A percentile compares a stretch with the other conserved stretches of the same genome.
phyloP scores from a whole-genome alignment of 1,139 yeast species.

The Geotrichum macrosporum region DNA sequence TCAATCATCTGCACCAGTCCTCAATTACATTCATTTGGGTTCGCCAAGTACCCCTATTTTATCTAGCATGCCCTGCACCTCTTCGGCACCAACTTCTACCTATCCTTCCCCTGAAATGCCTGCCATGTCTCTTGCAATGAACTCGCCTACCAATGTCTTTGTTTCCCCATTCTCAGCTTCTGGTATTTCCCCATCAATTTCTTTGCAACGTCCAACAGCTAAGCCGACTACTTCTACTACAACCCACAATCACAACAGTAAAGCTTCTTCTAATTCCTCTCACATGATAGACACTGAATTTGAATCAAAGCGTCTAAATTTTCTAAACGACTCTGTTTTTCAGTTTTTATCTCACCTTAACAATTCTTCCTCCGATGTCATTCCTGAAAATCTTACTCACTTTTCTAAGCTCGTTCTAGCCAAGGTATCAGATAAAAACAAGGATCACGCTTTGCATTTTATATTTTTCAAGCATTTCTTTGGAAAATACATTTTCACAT shows the following conservation, averaged over 20 bases:
- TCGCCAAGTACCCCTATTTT: slow-evolving; percentile 15
- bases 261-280: slow-evolving; percentile 13
- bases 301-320: slow-evolving; percentile 23
- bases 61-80: slow-evolving; percentile 10
- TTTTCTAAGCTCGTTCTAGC: slow-evolving; percentile 27
- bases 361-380: slow-evolving; percentile 26
- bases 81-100: slow-evolving; percentile 28
- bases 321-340: slow-evolving; percentile 24
- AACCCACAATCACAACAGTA: slow-evolving; percentile 9
- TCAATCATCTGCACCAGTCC: slow-evolving; percentile 13
- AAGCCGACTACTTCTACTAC: slow-evolving; percentile 10
- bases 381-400: slow-evolving; percentile 28
- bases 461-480: slow-evolving; percentile 30
- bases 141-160: slow-evolving; percentile 6
- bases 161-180: slow-evolving; percentile 13
- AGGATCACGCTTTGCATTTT: slow-evolving; percentile 24
- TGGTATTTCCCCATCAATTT: slow-evolving; percentile 16
- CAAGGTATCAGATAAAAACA: slow-evolving; percentile 24
- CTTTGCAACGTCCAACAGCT: slow-evolving; percentile 19
- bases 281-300: slow-evolving; percentile 16
- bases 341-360: slow-evolving; percentile 27
- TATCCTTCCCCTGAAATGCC: slow-evolving; percentile 29
- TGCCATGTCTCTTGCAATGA: slow-evolving; percentile 24
- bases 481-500: slow-evolving; percentile 25
- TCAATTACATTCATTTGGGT: slow-evolving; percentile 11